Evolutionary conservation across 768 basidiomycete species (phyloP), one percentile per base, ranked within the genome.

Genomic region (Tricholoma furcatifolium): DNA sequence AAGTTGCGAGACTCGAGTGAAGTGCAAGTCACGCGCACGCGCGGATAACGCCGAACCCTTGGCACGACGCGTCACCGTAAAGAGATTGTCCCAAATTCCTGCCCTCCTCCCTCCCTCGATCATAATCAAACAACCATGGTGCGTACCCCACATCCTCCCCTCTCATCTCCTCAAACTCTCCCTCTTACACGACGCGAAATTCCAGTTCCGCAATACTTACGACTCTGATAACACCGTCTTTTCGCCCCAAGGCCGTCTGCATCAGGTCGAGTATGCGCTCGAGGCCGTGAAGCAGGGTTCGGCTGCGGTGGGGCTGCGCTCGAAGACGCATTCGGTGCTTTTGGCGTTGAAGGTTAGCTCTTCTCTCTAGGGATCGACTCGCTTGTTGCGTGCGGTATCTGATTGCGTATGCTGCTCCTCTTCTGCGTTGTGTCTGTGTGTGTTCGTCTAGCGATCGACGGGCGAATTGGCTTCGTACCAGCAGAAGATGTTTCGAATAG

Each of bases 231-330:
- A 97, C 74, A 98, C 94, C 39, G 94, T 94, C 60, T 93, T 94
- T 77, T 93, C 88, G 4, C 96, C 95, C 0, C 96, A 97, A 78
- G 94, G 96, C 53, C 88, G 96, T 38, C 80, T 98, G 47, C 96
- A 98, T 71, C 93, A 97, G 68, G 94, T 97, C 61, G 95, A 97
- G 73, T 97, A 99, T 82, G 95, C 97, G 1, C 85, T 98, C 49
- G 97, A 99, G 73, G 97, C 97, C 54, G 96, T 99, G 61, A 99
- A 99, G 79, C 97, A 98, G 67, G 97, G 97, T 57, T 98, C 95
- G 54, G 97, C 97, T n/a, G 95, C 93, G 38, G 95, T 99, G 42
- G 97, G 97, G 47, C 69, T 99, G 64, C 82, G 94, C 61, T 96
- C 93, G 50, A 93, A 95, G 75, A 97, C 92, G 1, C 97, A 98